phyloP scores from a whole-genome alignment of 352 stramenopile genomes.

The Phytophthora melonis region DNA sequence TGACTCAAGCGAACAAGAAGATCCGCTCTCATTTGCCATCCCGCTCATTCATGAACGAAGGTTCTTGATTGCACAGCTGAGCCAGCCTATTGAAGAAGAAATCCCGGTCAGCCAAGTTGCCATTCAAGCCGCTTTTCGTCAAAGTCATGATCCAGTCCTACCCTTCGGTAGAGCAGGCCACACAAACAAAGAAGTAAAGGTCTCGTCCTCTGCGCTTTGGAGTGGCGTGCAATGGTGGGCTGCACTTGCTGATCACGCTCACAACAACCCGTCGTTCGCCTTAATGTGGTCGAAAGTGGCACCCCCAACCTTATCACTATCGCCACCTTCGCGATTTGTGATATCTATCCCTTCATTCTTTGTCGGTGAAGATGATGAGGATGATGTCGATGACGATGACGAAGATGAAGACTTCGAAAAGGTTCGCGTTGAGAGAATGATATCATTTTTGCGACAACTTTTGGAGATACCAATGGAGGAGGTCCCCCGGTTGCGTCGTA shows the following conservation, averaged over 20 bases:
- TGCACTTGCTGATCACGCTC: conserved; percentile 42
- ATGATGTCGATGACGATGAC: conserved; percentile 24
- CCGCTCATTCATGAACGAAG: conserved; percentile 42
- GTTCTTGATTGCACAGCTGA: conserved; percentile 49
- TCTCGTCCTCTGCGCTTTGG: conserved; percentile 29
- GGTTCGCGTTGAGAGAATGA: conserved; percentile 41
- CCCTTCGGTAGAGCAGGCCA: conserved; percentile 2
- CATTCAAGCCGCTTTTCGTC: conserved; percentile 47
- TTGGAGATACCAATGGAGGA: conserved; percentile 36
- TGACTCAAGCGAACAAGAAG: neutral
- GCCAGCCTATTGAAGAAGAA: conserved; percentile 42
- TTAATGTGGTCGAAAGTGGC: conserved; percentile 44
- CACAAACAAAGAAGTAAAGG: conserved; percentile 6
- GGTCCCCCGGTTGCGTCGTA: conserved; percentile 36
- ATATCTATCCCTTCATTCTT: conserved; percentile 40
- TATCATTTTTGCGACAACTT: conserved; percentile 41
- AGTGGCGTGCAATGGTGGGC: conserved; percentile 53
- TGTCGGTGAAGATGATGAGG: conserved; percentile 13
- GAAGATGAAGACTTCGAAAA: conserved; percentile 39
- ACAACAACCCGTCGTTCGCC: conserved; percentile 40
- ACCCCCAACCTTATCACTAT: conserved; percentile 16
- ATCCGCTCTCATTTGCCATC: conserved; percentile 44
- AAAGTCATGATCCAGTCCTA: conserved; percentile 46
- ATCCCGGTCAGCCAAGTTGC: conserved; percentile 44
- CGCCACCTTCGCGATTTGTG: conserved; percentile 46